Evolutionary conservation across 225 moss, liverwort and hornwort genomes (phyloP).

Genomic region (Physcomitrellopsis africana): DNA sequence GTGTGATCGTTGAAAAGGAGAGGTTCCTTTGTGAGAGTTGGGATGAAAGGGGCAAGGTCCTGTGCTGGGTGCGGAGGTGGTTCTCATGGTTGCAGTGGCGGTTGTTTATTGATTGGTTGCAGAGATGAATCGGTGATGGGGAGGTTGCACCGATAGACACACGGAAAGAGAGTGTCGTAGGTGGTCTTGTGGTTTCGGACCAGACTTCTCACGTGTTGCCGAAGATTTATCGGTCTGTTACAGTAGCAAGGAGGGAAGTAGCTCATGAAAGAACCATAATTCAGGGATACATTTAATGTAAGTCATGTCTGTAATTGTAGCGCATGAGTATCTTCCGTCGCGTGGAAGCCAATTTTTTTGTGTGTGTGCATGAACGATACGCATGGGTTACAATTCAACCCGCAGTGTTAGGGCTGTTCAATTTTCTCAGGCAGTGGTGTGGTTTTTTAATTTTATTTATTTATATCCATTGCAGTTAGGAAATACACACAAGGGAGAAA

Average conservation of each 20-base stretch:
- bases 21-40: no score
- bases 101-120: constrained; percentile 1
- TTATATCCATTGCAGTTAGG: neutral
- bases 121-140: constrained; percentile 51
- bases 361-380: neutral
- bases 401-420: neutral
- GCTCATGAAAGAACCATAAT: neutral
- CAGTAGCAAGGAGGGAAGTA: neutral
- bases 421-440: neutral
- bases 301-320: neutral
- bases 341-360: neutral
- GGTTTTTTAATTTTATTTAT: neutral
- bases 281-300: constrained; percentile 21
- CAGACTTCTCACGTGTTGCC: constrained; percentile 61
- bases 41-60: neutral
- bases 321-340: neutral
- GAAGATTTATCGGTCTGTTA: constrained; percentile 16
- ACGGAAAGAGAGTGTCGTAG: constrained; percentile 47
- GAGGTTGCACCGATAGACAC: constrained; percentile 38
- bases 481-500: constrained; percentile 27
- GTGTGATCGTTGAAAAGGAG: no score
- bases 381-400: neutral
- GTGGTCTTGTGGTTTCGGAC: constrained; percentile 54
- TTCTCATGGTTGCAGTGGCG: neutral
- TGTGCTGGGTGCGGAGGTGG: neutral